Percentiles rank a stretch among this genome's conserved stretches.
Evolutionary conservation across 192 early-diverging fungal species (phyloP).

Genomic region (Diversispora epigaea): DNA sequence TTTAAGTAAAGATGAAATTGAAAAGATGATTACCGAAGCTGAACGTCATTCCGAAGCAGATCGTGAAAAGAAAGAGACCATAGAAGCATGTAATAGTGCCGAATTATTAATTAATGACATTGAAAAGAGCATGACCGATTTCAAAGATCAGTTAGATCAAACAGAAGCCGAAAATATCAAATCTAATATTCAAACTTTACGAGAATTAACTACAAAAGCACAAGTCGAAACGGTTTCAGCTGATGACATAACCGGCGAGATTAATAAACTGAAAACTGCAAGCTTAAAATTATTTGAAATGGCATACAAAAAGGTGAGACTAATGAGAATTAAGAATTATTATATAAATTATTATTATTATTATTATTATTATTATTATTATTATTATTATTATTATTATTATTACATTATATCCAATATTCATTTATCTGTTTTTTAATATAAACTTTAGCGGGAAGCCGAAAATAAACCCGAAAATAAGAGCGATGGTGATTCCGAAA

Average conservation of each 20-base stretch:
- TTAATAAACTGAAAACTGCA: constrained; percentile 81
- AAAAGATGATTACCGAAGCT: constrained; percentile 93
- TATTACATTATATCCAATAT: too few species aligned
- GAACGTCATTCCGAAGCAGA: constrained; percentile 91
- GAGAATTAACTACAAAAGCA: constrained; percentile 73
- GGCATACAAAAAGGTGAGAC: constrained; percentile 83
- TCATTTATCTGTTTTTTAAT: too few species aligned
- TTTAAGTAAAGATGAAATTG: constrained; percentile 90
- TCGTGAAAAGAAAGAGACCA: constrained; percentile 86
- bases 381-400: too few species aligned
- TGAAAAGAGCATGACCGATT: constrained; percentile 94
- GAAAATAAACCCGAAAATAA: too few species aligned
- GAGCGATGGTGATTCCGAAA: too few species aligned
- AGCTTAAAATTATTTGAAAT: constrained; percentile 96
- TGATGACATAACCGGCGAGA: constrained; percentile 88
- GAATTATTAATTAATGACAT: constrained; percentile 89
- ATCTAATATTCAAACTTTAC: constrained; percentile 76
- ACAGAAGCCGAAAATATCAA: constrained; percentile 86
- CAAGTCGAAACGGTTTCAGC: constrained; percentile 63
- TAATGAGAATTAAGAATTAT: too few species aligned
- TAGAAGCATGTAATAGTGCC: constrained; percentile 93
- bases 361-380: too few species aligned
- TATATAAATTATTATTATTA: too few species aligned
- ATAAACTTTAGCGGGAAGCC: too few species aligned
- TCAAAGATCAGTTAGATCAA: constrained; percentile 92